A percentile compares a stretch with the other conserved stretches of the same genome.
Evolutionary conservation across 805 yeast genomes (phyloP).

Genomic region (Lipomyces yamadae): DNA sequence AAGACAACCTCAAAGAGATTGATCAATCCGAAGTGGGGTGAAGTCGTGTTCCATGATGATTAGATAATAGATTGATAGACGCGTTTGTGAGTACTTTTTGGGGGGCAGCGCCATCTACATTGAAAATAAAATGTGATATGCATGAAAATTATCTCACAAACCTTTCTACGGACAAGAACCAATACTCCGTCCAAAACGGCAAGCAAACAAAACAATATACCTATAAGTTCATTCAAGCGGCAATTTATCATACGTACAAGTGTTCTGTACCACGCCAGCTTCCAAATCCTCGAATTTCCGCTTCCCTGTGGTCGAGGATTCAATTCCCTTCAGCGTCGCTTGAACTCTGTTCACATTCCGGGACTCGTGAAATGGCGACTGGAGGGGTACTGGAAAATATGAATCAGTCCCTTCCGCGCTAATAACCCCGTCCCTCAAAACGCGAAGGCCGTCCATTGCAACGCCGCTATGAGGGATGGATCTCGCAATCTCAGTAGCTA

Average conservation of each 20-base stretch:
- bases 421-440: slow-evolving; percentile 14
- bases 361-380: slow-evolving; percentile 31
- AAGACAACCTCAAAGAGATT: slow-evolving; percentile 31
- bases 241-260: not conserved
- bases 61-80: slow-evolving; percentile 7
- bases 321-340: not conserved
- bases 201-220: not conserved
- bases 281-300: slow-evolving; percentile 3
- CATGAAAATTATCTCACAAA: too few relatives aligned
- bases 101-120: too few relatives aligned
- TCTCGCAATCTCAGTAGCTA: not conserved
- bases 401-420: not conserved
- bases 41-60: slow-evolving; percentile 33
- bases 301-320: not conserved
- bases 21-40: slow-evolving; percentile 37
- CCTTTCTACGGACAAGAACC: not conserved
- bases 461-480: slow-evolving; percentile 10
- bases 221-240: not conserved
- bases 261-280: not conserved
- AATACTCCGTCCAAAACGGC: not conserved
- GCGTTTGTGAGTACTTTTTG: not conserved
- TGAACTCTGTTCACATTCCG: not conserved
- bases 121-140: too few relatives aligned
- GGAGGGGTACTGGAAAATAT: slow-evolving; percentile 16
- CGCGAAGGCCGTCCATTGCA: slow-evolving; percentile 19